A percentile compares a stretch with the other conserved stretches of the same genome.
Conservation (phyloP, 164 flowering plant species). For the Berberis vulgaris region DNA sequence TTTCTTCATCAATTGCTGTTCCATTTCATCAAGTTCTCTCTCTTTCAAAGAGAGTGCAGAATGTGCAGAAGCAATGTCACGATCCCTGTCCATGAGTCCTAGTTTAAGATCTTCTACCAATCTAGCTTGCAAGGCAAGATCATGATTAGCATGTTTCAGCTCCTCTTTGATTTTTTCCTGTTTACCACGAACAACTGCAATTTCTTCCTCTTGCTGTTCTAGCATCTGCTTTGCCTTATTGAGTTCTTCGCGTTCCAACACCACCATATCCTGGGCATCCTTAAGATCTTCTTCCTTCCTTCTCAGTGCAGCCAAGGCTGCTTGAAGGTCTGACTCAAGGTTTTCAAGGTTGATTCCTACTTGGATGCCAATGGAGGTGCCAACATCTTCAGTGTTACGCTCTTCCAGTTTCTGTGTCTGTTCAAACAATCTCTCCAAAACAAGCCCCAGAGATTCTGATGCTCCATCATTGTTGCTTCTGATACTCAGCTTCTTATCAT, state of each 20-base stretch:
- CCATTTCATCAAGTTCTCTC: conserved; percentile 49
- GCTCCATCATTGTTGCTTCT: conserved; percentile 41
- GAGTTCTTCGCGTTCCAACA: conserved; percentile 42
- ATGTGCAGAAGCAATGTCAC: conserved; percentile 29
- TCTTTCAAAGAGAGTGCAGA: conserved; percentile 42
- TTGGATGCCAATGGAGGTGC: conserved; percentile 22
- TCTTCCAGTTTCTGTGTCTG: conserved; percentile 80
- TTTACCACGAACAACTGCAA: conserved; percentile 37
- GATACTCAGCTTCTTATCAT: conserved; percentile 26
- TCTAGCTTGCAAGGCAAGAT: conserved; percentile 51
- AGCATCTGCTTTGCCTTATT: conserved; percentile 47
- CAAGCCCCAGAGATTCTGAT: conserved; percentile 55
- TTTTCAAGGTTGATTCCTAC: conserved; percentile 34
- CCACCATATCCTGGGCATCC: conserved; percentile 49
- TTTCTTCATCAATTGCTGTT: conserved; percentile 37
- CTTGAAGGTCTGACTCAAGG: conserved; percentile 66
- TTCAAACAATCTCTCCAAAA: conserved; percentile 72
- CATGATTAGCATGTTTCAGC: conserved; percentile 45
- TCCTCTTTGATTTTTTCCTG: conserved; percentile 58
- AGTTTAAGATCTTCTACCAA: conserved; percentile 63
- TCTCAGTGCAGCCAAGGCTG: conserved; percentile 51
- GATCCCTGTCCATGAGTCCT: conserved; percentile 39
- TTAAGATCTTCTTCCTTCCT: conserved; percentile 73
- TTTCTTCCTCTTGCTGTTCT: conserved; percentile 41
- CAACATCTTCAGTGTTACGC: conserved; percentile 35